Percentiles rank a stretch among this genome's conserved stretches.
Evolutionary conservation across 306 rosid species (phyloP).

Genomic region (Comarum palustre): DNA sequence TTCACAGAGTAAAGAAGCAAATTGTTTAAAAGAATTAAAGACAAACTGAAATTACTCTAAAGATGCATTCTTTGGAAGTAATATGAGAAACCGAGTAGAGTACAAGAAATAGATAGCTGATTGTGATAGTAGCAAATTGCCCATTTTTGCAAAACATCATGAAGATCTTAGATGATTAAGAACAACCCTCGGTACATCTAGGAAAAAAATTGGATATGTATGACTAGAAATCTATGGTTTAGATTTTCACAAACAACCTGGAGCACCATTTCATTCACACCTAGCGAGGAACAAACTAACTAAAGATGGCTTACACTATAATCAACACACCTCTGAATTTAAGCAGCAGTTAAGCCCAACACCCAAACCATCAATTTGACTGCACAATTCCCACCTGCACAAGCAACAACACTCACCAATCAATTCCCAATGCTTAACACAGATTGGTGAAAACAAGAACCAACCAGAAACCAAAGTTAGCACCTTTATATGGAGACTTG

Average conservation of each 20-base stretch:
- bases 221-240: constrained; percentile 53
- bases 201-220: constrained; percentile 41
- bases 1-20: neutral
- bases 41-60: constrained; percentile 13
- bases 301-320: constrained; percentile 46
- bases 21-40: neutral
- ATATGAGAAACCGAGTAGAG: constrained; percentile 16
- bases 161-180: constrained; percentile 29
- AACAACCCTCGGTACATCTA: constrained; percentile 29
- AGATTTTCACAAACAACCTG: constrained; percentile 60
- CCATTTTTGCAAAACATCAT: constrained; percentile 26
- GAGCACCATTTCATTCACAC: constrained; percentile 57
- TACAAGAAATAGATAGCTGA: constrained; percentile 14
- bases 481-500: constrained; percentile 65
- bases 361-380: constrained; percentile 45
- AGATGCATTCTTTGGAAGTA: constrained; percentile 16
- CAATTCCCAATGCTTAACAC: neutral
- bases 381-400: constrained; percentile 75
- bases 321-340: constrained; percentile 80
- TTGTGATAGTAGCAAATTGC: constrained; percentile 15
- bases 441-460: neutral
- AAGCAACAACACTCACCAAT: constrained; percentile 25
- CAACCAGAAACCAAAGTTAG: constrained; percentile 2
- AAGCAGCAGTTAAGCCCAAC: constrained; percentile 63
- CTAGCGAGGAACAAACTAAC: constrained; percentile 52